Percentiles rank a stretch among this genome's conserved stretches.
Evolutionary conservation across 2,329 filamentous ascomycete species (phyloP).

Genomic region (Verticillium longisporum): DNA sequence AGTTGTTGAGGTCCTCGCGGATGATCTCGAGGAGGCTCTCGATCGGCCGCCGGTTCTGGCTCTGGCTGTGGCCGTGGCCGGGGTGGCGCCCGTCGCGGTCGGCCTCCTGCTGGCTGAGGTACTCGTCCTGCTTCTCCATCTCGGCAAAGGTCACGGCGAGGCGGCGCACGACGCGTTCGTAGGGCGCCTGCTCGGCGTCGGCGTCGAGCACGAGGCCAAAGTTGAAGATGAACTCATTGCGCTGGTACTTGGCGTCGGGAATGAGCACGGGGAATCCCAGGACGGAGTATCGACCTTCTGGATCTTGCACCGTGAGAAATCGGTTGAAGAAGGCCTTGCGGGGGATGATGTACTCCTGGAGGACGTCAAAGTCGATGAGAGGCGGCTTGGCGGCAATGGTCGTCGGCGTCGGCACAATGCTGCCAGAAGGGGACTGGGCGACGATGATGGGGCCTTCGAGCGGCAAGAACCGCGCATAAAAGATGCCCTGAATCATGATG

Average conservation of each 20-base stretch:
- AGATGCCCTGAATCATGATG: constrained; percentile 62
- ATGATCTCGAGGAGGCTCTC: constrained; percentile 77
- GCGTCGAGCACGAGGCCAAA: constrained; percentile 76
- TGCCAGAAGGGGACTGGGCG: constrained; percentile 55
- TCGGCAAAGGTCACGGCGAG: constrained; percentile 80
- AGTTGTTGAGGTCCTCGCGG: constrained; percentile 88
- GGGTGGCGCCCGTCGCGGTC: constrained; percentile 26
- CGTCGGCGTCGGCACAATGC: constrained; percentile 40
- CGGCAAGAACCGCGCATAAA: constrained; percentile 63
- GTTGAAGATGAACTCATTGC: constrained; percentile 98
- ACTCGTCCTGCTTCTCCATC: constrained; percentile 86
- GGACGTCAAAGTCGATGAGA: constrained; percentile 77
- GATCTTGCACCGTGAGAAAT: constrained; percentile 72
- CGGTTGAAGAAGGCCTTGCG: constrained; percentile 93
- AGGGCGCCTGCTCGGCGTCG: constrained; percentile 64
- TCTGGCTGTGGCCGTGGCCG: not conserved
- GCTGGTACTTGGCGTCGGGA: constrained; percentile 71
- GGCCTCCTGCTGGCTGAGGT: constrained; percentile 59
- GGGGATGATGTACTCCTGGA: constrained; percentile 91
- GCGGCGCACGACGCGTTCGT: constrained; percentile 79
- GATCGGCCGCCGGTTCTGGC: constrained; percentile 53
- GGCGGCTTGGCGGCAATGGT: constrained; percentile 41
- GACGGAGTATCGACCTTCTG: constrained; percentile 63
- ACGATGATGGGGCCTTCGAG: constrained; percentile 60
- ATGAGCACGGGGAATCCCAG: constrained; percentile 88